Percentiles rank a stretch among this genome's conserved stretches.
Conservation (phyloP, 306 rosid genomes). For the Arachis hypogaea region DNA sequence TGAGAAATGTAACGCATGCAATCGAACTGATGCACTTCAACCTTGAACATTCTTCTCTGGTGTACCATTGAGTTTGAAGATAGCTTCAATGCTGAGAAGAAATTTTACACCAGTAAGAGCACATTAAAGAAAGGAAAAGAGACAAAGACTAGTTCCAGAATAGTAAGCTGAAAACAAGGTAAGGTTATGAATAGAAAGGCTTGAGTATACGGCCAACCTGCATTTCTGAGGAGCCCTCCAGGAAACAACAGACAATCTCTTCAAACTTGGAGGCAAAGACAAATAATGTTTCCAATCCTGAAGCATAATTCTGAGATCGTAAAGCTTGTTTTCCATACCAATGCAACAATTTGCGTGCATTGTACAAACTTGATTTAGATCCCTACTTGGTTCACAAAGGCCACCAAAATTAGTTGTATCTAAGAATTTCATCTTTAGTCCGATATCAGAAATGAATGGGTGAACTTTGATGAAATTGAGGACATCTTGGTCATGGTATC, state of each 20-base stretch:
- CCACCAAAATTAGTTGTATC: slow-evolving; percentile 95
- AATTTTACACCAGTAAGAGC: slow-evolving; percentile 33
- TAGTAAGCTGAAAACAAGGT: slow-evolving; percentile 23
- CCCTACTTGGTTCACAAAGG: slow-evolving; percentile 94
- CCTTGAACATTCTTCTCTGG: slow-evolving; percentile 38
- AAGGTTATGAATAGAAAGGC: slow-evolving; percentile 18
- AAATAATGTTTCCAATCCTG: slow-evolving; percentile 83
- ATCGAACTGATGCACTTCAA: slow-evolving; percentile 5
- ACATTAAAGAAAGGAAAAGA: slow-evolving; percentile 9
- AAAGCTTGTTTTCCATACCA: slow-evolving; percentile 86
- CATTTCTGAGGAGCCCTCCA: slow-evolving; percentile 96
- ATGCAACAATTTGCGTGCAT: slow-evolving; percentile 98
- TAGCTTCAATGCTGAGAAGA: slow-evolving; percentile 64
- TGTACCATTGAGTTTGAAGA: slow-evolving; percentile 41
- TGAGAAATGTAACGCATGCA: slow-evolving; percentile 15
- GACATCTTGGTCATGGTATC: slow-evolving; percentile 96
- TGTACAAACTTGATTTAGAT: slow-evolving; percentile 86
- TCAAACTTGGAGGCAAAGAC: slow-evolving; percentile 71
- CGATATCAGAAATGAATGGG: slow-evolving; percentile 57
- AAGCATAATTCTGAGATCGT: slow-evolving; percentile 82
- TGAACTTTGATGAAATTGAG: slow-evolving; percentile 81
- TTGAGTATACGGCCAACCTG: slow-evolving; percentile 52
- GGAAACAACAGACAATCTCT: slow-evolving; percentile 54
- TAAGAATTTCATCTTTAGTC: slow-evolving; percentile 75
- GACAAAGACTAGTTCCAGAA: slow-evolving; percentile 33